Base-by-base conservation (phyloP, 768 basidiomycete species). In the Rhodocollybia butyracea region DNA sequence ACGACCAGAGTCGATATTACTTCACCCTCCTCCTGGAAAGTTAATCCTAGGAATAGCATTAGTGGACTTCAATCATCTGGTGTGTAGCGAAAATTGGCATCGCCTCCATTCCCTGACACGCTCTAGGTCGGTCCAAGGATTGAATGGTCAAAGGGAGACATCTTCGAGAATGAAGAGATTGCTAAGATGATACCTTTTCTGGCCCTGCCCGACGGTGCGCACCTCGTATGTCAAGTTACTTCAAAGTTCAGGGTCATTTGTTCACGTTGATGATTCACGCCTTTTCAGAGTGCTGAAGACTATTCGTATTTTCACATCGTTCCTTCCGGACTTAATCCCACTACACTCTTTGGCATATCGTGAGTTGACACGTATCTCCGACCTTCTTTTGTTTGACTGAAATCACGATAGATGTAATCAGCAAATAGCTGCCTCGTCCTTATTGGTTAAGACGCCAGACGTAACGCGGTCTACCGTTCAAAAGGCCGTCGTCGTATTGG, bases 231-330 rank as follows among this genome's bases (percentile, higher is more conserved):
- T 73, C 36, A 32, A 45, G 8, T 59, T 41, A 51, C 17, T 58
- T 22, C 48, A 30, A 29, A 27, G 41, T 31, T 52, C 24, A 38
- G 17, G 58, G 46, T 41, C 42, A 38, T 56, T 65, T 41, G 2
- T 32, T 24, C 27, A 39, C 38, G 46, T 50, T 46, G 43, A 19
- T 19, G 63, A 62, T 61, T 60, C 45, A 17, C 57, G 6, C 63
- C n/a, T n/a, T n/a, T n/a, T n/a, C 34, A 93, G 90, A 88, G 85
- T 60, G 74, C 84, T 19, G 96, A 98, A 74, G 97, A 99, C 66
- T 98, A 98, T 66, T 92, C 91, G 0, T 98, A 98, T 69, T 99
- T 99, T 65, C 94, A 96, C 66, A 73, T 96, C 26, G 90, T 92
- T 7, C 88, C 89, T 22, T 76, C 83, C 12, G 80, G 84, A 10